A percentile compares a stretch with the other conserved stretches of the same genome.
These are phyloP conservation scores for Rhododendron vialii DNA, from an alignment of 148 eudicot species.

Conservation along the genomic window DNA sequence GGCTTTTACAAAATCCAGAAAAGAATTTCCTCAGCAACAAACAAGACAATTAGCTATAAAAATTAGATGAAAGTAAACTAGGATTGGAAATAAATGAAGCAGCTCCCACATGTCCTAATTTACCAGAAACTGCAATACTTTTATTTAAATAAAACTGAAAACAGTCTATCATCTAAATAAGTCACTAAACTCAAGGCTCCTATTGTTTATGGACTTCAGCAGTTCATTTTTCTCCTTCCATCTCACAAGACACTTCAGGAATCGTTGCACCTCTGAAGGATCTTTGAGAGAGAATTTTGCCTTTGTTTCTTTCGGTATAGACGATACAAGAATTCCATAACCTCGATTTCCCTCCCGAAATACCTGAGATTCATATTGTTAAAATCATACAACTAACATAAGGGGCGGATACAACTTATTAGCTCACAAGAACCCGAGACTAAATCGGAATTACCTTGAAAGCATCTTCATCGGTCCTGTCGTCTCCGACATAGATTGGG, in stretches of 20 bases:
- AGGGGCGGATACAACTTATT: not conserved
- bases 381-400: not conserved
- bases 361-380: constrained; percentile 29
- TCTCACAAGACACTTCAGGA: constrained; percentile 38
- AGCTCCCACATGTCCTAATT: constrained; percentile 5
- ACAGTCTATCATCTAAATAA: not conserved
- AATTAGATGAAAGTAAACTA: not conserved
- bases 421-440: not conserved
- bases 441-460: constrained; percentile 45
- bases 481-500: constrained; percentile 84
- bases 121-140: not conserved
- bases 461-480: constrained; percentile 88
- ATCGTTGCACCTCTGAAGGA: constrained; percentile 51
- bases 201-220: not conserved
- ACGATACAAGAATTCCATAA: constrained; percentile 69
- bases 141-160: not conserved
- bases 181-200: constrained; percentile 10
- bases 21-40: not conserved
- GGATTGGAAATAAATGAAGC: not conserved
- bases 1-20: not conserved
- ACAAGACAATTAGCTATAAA: not conserved
- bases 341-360: constrained; percentile 53
- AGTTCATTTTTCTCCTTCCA: constrained; percentile 28
- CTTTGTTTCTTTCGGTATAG: constrained; percentile 66
- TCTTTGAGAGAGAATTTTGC: constrained; percentile 76